Evolutionary conservation across 345 rosid genomes (phyloP).

Genomic region (Populus euphratica): DNA sequence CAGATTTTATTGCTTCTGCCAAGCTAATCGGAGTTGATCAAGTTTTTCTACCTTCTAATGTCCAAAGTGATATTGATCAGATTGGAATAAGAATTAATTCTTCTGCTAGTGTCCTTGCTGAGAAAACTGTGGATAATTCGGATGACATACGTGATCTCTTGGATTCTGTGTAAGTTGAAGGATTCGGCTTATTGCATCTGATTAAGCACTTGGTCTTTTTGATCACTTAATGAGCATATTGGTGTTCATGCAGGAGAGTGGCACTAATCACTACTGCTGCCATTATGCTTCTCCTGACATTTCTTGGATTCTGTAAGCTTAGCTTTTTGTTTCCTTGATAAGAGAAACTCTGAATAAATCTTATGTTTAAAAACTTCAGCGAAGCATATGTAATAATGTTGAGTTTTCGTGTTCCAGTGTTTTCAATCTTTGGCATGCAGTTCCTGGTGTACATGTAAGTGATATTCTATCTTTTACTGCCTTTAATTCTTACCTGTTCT

Average conservation of each 20-base stretch:
- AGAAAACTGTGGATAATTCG: conserved; percentile 51
- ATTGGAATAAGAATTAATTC: conserved; percentile 54
- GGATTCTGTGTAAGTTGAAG: conserved; percentile 58
- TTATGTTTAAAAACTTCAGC: not conserved
- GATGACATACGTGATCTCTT: conserved; percentile 56
- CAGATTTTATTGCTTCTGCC: conserved; percentile 65
- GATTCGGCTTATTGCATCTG: not conserved
- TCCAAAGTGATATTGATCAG: conserved; percentile 85
- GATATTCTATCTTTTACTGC: not conserved
- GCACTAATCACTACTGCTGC: conserved; percentile 65
- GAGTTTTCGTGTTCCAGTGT: conserved; percentile 41
- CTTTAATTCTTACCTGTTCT: not conserved
- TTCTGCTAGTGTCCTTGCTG: conserved; percentile 51
- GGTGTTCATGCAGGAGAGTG: conserved; percentile 50
- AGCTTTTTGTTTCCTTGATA: not conserved
- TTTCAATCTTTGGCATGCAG: conserved; percentile 76
- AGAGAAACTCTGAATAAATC: not conserved
- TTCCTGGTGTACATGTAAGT: conserved; percentile 79
- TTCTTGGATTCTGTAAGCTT: conserved; percentile 78
- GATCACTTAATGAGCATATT: not conserved
- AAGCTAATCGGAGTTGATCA: conserved; percentile 66
- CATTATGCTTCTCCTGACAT: conserved; percentile 69
- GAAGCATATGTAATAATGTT: not conserved
- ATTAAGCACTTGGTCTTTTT: not conserved
- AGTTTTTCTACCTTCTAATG: conserved; percentile 63